These are phyloP conservation scores for Fraxinus sp. DNA, from an alignment of 305 asterid species.

Conservation along the genomic window DNA sequence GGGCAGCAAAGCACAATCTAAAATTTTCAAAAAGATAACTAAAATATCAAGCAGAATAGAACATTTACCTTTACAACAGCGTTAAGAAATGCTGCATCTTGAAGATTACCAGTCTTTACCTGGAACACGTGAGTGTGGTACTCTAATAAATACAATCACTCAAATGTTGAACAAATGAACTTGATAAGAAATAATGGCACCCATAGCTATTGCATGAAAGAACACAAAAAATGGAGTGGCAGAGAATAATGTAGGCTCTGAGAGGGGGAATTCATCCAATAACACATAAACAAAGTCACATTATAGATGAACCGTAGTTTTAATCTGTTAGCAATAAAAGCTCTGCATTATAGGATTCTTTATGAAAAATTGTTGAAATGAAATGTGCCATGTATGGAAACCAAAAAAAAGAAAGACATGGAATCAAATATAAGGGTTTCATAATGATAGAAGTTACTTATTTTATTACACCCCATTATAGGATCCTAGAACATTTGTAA, in stretches of 20 bases:
- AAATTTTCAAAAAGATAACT: not conserved
- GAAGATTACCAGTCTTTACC: conserved; percentile 71
- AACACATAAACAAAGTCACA: not conserved
- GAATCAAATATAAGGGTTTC: not conserved
- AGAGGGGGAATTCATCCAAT: not conserved
- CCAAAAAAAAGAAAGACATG: not conserved
- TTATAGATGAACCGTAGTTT: not conserved
- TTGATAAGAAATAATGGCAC: conserved; percentile 21
- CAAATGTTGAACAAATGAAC: conserved; percentile 15
- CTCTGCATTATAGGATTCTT: not conserved
- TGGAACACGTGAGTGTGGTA: conserved; percentile 37
- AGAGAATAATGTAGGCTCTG: not conserved
- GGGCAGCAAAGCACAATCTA: not conserved
- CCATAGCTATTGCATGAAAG: not conserved
- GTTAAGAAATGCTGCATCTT: conserved; percentile 68
- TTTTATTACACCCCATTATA: not conserved
- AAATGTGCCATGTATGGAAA: not conserved
- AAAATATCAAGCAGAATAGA: conserved; percentile 12
- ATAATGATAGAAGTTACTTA: not conserved
- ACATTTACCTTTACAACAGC: conserved; percentile 88
- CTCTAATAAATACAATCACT: not conserved
- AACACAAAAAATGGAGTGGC: not conserved
- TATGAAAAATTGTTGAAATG: not conserved
- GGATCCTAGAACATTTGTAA: not conserved
- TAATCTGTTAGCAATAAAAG: not conserved